Conservation (phyloP, 2,329 filamentous ascomycete species). For the Chaetomiaceae sp. region DNA sequence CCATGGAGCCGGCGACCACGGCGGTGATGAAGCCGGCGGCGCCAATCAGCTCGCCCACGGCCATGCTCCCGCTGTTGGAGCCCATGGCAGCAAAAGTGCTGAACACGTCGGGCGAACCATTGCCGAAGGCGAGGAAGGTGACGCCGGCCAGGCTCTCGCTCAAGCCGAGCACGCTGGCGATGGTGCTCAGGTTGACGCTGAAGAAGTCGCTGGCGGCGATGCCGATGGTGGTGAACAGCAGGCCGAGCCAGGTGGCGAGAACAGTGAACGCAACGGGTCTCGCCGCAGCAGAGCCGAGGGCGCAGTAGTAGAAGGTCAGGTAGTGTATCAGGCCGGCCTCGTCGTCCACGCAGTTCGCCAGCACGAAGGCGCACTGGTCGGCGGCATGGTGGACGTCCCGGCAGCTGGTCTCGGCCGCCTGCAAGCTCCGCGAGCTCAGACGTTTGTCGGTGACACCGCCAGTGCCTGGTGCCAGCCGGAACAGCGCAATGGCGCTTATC, state of each 20-base stretch:
- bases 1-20: conserved; percentile 96
- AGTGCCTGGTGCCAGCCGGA: conserved; percentile 21
- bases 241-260: conserved; percentile 73
- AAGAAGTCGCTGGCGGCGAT: conserved; percentile 98
- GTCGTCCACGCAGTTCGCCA: conserved; percentile 75
- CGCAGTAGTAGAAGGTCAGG: conserved; percentile 85
- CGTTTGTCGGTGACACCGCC: not conserved
- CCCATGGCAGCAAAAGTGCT: conserved; percentile 98
- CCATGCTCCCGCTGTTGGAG: conserved; percentile 94
- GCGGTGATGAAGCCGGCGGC: conserved; percentile 94
- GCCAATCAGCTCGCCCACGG: conserved; percentile 89
- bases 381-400: conserved; percentile 67
- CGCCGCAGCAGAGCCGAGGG: conserved; percentile 54
- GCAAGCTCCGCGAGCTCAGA: conserved; percentile 6
- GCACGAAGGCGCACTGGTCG: conserved; percentile 85
- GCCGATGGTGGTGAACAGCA: conserved; percentile 94
- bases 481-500: conserved; percentile 40
- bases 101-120: conserved; percentile 96
- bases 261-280: conserved; percentile 74
- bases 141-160: conserved; percentile 95
- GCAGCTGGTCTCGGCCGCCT: conserved; percentile 48
- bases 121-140: conserved; percentile 93
- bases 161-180: conserved; percentile 80
- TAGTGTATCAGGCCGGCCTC: conserved; percentile 88
- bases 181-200: conserved; percentile 92